Evolutionary conservation across 371 early-diverging fungal species (phyloP), one percentile per base, ranked within the genome.

Genomic region (Mucor indicus): DNA sequence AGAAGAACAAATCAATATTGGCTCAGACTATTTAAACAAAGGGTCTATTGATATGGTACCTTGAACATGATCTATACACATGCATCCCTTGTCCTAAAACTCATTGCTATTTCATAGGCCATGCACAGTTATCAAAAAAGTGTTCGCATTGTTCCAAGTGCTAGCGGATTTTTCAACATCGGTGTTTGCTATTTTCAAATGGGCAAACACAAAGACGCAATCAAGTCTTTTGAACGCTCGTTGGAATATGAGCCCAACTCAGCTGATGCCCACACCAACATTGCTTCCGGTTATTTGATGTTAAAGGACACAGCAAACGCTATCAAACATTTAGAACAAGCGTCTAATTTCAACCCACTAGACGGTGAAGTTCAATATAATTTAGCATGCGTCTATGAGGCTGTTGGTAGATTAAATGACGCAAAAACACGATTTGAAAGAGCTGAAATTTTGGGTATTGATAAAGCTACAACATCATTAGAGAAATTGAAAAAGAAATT

Each of bases 221-320:
- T 89, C 35, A 60, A 75, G 11, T 57, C 82, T 6, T 93, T 90
- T 79, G 64, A 85, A 44, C 61, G 77, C 15, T 87, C 92, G 0
- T 53, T 93, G 21, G 77, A 81, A 31, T 56, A 84, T 24, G 64
- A 76, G n/a, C 85, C 89, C 1, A 59, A 72, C 48, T 76, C 79
- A 23, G 76, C 87, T 0, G 93, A 93, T 64, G 90, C 85, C 15
- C 90, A 89, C 50, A 88, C 89, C 53, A 93, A 91, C 62, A 64
- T 90, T 22, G 93, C 90, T 2, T 88, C 85, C n/a, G 76, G 83
- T 6, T 81, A 83, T 42, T 77, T 87, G 37, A 75, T 88, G 64
- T 50, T 79, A 25, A 75, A 83, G 40, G 73, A 83, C 21, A 77
- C 87, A 42, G 22, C 62, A n/a, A 64, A 64, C 6, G 90, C 91